Evolutionary conservation across 352 stramenopile species (phyloP), one percentile per base, ranked within the genome.

Genomic region (Lagenidium giganteum): DNA sequence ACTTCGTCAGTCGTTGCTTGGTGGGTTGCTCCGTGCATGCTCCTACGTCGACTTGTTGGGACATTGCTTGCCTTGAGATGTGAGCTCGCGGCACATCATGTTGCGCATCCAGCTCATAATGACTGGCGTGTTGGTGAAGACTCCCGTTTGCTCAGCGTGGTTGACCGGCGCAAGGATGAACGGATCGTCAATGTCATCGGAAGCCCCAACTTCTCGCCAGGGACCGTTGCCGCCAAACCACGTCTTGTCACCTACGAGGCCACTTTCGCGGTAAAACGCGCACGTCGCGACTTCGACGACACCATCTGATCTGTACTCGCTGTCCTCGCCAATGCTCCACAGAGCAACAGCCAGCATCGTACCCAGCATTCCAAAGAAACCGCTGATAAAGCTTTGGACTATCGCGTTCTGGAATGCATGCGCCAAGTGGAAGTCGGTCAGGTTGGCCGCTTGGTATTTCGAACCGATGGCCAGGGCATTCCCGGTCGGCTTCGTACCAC

Each of bases 91-190:
- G 35, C 35, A 42, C 35, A 42, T 42, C 35, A 42, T 42, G 22
- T 42, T 42, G 35, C 35, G 35, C 35, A 42, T 42, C 35, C 35
- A 42, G 35, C 24, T 27, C 35, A 42, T 42, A 14, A 42, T 27
- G 14, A 42, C 35, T 12, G 35, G 35, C 35, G 35, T 42, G 35
- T 42, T 42, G 18, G 35, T 27, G 22, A 42, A 42, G n/a, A 42
- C 35, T 14, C 35, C 35, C 14, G 35, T 42, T 20, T 42, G n/a
- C 13, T 42, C 35, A 20, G 24, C 24, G 35, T 42, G 35, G 12
- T 42, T 42, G 3, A 42, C 35, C 1, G 18, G 21, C 1, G 35
- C 35, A n/a, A 42, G 17, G 16, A 42, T 42, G 35, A 14, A 27
- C 35, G 35, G 18, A n/a, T 28, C 6, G 8, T n/a, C 22, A n/a